These are phyloP conservation scores for Hypoxylon sp. DNA, from an alignment of 2,329 filamentous ascomycete genomes.

Conservation along the genomic window DNA sequence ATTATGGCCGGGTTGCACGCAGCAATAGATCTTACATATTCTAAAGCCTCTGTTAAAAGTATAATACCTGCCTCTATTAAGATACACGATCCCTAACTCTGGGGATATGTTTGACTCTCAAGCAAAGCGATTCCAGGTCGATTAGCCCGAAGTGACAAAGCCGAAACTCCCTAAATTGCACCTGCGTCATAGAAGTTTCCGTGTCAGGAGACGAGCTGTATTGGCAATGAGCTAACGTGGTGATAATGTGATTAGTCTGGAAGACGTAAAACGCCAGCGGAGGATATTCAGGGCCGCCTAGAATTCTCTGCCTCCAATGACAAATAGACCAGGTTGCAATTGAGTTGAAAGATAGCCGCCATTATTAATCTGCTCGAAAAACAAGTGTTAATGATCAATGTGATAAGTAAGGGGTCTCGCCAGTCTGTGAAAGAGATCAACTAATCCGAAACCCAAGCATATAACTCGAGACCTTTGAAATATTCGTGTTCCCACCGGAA, in stretches of 20 bases:
- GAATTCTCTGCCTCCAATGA: not conserved
- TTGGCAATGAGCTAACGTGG: not conserved
- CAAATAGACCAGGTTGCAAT: not conserved
- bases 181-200: not conserved
- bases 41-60: not conserved
- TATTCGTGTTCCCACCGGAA: not conserved
- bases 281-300: not conserved
- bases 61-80: not conserved
- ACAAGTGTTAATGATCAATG: not conserved
- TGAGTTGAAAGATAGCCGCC: not conserved
- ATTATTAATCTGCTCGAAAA: not conserved
- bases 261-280: not conserved
- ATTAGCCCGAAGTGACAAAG: not conserved
- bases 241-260: not conserved
- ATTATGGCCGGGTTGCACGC: too few species aligned
- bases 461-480: not conserved
- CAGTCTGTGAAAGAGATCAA: not conserved
- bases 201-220: not conserved
- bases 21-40: too few species aligned
- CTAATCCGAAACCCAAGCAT: not conserved
- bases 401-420: not conserved
- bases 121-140: not conserved
- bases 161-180: not conserved
- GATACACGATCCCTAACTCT: not conserved
- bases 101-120: too few species aligned